phyloP scores from a whole-genome alignment of 2,329 filamentous ascomycete species.

The Claviceps lovelessii region DNA sequence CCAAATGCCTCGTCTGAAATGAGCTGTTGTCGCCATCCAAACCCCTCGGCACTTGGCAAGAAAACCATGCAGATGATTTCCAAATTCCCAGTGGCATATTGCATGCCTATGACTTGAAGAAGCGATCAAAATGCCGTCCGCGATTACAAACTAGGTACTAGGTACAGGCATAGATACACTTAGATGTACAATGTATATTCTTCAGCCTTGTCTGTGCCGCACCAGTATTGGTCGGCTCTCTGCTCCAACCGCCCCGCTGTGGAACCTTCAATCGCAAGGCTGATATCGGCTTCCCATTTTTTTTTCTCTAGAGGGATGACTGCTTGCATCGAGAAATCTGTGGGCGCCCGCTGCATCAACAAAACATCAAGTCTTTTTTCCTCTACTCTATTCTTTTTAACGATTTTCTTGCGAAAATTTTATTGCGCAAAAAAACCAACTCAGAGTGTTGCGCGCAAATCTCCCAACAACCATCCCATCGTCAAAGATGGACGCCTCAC shows the following conservation, averaged over 20 bases:
- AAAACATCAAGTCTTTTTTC: neutral
- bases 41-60: too few species aligned
- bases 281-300: conserved; percentile 12
- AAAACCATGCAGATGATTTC: too few species aligned
- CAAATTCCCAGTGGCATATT: too few species aligned
- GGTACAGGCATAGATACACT: too few species aligned
- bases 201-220: conserved; percentile 10
- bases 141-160: too few species aligned
- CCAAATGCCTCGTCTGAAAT: too few species aligned
- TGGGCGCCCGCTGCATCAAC: neutral
- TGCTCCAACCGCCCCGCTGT: conserved; percentile 9
- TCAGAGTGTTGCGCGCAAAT: neutral
- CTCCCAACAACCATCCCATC: neutral
- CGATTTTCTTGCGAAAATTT: too few species aligned
- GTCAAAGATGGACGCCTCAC: conserved; percentile 23
- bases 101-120: too few species aligned
- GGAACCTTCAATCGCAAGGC: conserved; percentile 10
- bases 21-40: too few species aligned
- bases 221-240: conserved; percentile 5
- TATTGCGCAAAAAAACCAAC: neutral
- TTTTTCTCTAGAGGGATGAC: conserved; percentile 4
- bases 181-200: too few species aligned
- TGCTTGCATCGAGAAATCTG: neutral
- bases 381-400: neutral
- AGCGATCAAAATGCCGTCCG: too few species aligned